Evolutionary conservation across 176 grass and related monocot species (phyloP).

Genomic region (Triticum turgidum): DNA sequence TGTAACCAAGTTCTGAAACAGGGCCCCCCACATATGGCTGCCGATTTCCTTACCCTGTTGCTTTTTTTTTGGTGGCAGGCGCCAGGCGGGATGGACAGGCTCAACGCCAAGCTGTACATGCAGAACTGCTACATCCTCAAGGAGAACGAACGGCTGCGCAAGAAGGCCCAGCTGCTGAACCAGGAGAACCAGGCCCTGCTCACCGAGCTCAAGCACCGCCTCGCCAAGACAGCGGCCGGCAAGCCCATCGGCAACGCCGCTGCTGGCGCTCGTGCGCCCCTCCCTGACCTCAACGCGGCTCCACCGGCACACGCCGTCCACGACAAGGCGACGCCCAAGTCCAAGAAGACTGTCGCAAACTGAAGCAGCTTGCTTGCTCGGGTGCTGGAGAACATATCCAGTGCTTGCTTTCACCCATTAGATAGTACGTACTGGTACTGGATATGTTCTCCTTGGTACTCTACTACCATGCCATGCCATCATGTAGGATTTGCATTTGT

Average conservation of each 20-base stretch:
- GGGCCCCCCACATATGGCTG: background rate
- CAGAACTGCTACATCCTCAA: constrained; percentile 86
- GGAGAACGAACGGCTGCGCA: constrained; percentile 88
- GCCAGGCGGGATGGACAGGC: constrained; percentile 52
- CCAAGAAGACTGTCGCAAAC: constrained; percentile 36
- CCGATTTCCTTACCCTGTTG: constrained; percentile 30
- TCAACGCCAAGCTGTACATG: constrained; percentile 78
- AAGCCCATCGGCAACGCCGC: background rate
- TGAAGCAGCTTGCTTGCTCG: background rate
- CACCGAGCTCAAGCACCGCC: constrained; percentile 70
- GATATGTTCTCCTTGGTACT: background rate
- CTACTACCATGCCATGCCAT: background rate
- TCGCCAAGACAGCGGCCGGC: constrained; percentile 36
- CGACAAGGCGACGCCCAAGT: constrained; percentile 34
- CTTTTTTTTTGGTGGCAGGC: background rate
- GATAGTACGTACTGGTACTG: background rate
- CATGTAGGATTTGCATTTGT: background rate
- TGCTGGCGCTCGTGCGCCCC: constrained; percentile 6
- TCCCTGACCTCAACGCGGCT: constrained; percentile 66
- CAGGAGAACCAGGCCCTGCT: constrained; percentile 79
- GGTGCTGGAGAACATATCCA: background rate
- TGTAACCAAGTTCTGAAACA: background rate
- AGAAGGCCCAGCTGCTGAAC: constrained; percentile 74
- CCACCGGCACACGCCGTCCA: constrained; percentile 19
- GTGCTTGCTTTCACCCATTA: background rate